Conservation (phyloP, 1,284 basidiomycete genomes). For the Hortiboletus rubellus region DNA sequence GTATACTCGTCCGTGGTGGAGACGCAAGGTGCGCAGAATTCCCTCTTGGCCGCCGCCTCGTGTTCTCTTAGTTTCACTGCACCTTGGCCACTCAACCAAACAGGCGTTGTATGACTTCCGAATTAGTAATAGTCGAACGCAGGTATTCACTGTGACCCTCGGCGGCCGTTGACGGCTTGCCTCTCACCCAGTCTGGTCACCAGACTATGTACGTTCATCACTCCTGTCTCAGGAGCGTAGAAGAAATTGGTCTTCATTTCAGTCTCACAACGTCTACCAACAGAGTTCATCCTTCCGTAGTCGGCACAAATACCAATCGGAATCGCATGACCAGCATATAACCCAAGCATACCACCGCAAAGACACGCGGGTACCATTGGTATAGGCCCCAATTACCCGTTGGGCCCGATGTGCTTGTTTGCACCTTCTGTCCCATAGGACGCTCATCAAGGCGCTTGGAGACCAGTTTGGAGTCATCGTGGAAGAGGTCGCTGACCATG, state of each 20-base stretch:
- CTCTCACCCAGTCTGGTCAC: no score
- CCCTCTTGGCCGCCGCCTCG: no score
- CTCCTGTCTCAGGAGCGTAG: no score
- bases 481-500: constrained; percentile 50
- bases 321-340: neutral
- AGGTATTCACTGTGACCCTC: no score
- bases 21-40: no score
- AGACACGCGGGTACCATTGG: constrained; percentile 23
- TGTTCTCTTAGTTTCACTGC: no score
- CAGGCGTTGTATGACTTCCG: no score
- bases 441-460: constrained; percentile 34
- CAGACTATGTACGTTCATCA: no score
- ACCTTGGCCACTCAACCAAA: no score
- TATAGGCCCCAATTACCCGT: constrained; percentile 25
- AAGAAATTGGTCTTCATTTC: neutral
- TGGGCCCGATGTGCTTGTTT: neutral
- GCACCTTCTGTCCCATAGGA: neutral
- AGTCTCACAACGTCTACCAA: constrained; percentile 13
- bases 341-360: constrained; percentile 16
- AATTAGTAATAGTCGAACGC: no score
- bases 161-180: no score
- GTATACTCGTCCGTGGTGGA: no score
- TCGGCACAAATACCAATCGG: neutral
- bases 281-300: constrained; percentile 7
- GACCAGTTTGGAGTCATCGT: constrained; percentile 52